Conservation (phyloP, 495 filamentous ascomycete genomes). For the Umbilicaria muhlenbergii region DNA sequence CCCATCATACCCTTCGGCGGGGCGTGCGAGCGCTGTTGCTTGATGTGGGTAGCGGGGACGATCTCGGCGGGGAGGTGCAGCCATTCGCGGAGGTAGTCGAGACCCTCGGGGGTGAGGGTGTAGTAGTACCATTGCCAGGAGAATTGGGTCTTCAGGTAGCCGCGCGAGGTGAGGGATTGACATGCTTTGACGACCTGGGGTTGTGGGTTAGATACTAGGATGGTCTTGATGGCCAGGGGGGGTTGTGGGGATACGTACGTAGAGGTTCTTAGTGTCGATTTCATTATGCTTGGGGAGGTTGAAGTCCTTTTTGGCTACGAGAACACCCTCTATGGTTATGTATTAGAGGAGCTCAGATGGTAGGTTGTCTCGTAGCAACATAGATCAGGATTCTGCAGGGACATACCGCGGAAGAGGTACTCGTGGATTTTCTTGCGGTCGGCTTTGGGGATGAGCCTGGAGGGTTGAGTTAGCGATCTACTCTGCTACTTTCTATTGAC, state of each 20-base stretch:
- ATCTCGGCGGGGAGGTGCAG: slow-evolving; percentile 99
- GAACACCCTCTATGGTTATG: slow-evolving; percentile 66
- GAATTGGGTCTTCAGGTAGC: slow-evolving; percentile 98
- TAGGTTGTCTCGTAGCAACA: background rate
- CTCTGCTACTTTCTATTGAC: background rate
- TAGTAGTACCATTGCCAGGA: slow-evolving; percentile 99
- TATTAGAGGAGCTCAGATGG: slow-evolving; percentile 4
- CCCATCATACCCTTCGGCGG: slow-evolving; percentile 97
- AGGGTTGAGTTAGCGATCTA: slow-evolving; percentile 2
- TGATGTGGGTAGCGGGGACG: slow-evolving; percentile 98
- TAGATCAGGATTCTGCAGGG: slow-evolving; percentile 1
- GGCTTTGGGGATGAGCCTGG: slow-evolving; percentile 94
- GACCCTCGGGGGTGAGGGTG: slow-evolving; percentile 97
- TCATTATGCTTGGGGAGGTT: slow-evolving; percentile 85
- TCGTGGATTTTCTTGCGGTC: slow-evolving; percentile 99
- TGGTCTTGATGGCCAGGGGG: background rate
- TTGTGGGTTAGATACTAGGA: slow-evolving; percentile 2
- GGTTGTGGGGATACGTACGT: slow-evolving; percentile 22
- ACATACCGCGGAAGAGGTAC: slow-evolving; percentile 95
- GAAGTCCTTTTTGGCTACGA: slow-evolving; percentile 98
- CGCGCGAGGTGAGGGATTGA: slow-evolving; percentile 94
- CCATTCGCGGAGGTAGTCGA: slow-evolving; percentile 99
- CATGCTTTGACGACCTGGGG: slow-evolving; percentile 81
- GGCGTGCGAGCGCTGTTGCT: slow-evolving; percentile 97
- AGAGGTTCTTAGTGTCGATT: slow-evolving; percentile 98